Base-by-base conservation (phyloP, 805 yeast genomes). In the Saccharomycopsis microspora region DNA sequence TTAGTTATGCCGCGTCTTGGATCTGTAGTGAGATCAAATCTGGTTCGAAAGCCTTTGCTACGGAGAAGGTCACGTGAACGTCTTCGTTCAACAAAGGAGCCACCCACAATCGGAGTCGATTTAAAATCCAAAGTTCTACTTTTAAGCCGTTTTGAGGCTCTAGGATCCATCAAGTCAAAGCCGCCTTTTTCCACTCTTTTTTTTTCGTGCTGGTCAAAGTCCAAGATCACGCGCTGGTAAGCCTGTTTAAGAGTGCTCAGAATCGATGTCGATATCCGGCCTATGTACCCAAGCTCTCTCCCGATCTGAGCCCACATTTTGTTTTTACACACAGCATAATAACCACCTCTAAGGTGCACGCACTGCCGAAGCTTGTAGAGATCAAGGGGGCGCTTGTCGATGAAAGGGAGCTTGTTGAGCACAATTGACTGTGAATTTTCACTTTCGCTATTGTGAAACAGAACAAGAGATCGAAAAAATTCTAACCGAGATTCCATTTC, bases 301-400 rank as follows among this genome's bases (percentile, higher is more conserved):
- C 90, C 90, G 6, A 86, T 74, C 57, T 83, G 87, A 1, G 87
- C 87, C 96, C 95, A 86, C 42, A 76, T 67, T 57, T 83, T 82
- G 48, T 72, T 73, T 47, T 71, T 62, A 42, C 82, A 74, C n/a
- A 85, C 88, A 7, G 63, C 68, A 7, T 69, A 68, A 58, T 70
- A 79, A 0, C 94, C 94, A 19, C 93, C 93, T 51, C 82, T 67
- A 11, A 74, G 58, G 19, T 71, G 65, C 1, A 85, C 93, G 9
- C 76, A 69, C 37, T 72, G 65, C 55, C 75, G 71, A 38, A 85
- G 62, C 39, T 75, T 67, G 60, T 70, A 84, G 35, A 85, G 64
- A 62, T 85, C 89, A 39, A 85, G 60, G 1, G 80, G 74, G 46
- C 83, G 65, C 54, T 77, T 78, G 56, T 83, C 86, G 32, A 83